Percentiles rank a stretch among this genome's conserved stretches.
phyloP scores from a whole-genome alignment of 306 rosid species.

The Ormosia semicastrata region DNA sequence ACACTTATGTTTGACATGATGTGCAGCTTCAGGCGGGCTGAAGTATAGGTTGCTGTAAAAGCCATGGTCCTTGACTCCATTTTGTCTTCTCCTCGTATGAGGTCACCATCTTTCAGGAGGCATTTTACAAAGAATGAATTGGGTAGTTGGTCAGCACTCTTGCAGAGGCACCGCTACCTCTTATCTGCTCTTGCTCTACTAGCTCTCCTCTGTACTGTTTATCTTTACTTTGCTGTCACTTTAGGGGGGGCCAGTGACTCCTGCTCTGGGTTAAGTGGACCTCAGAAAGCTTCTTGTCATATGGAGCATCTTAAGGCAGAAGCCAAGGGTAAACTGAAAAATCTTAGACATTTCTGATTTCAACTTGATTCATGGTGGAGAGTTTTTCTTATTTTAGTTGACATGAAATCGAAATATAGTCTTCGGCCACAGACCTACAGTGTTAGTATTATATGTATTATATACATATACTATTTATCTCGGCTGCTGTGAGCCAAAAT shows the following conservation, averaged over 20 bases:
- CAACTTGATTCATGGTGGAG: not conserved
- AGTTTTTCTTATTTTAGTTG: not conserved
- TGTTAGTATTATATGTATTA: not conserved
- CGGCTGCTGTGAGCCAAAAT: slow-evolving; percentile 9
- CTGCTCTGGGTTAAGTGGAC: slow-evolving; percentile 59
- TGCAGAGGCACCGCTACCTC: slow-evolving; percentile 71
- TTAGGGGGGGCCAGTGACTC: slow-evolving; percentile 46
- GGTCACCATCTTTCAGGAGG: slow-evolving; percentile 60
- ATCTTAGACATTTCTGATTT: slow-evolving; percentile 37
- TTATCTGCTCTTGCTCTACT: slow-evolving; percentile 59
- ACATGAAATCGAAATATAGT: slow-evolving; percentile 20
- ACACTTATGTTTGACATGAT: not conserved
- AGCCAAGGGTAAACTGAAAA: slow-evolving; percentile 54
- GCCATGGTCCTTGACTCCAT: slow-evolving; percentile 63
- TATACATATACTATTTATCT: not conserved
- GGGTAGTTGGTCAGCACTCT: slow-evolving; percentile 70
- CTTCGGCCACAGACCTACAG: not conserved
- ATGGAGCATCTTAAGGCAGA: slow-evolving; percentile 54
- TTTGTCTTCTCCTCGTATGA: slow-evolving; percentile 63
- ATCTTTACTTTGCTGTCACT: slow-evolving; percentile 83
- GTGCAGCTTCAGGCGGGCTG: slow-evolving; percentile 41
- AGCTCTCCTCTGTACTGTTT: slow-evolving; percentile 67
- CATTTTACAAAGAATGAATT: slow-evolving; percentile 58
- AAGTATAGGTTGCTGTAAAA: slow-evolving; percentile 27
- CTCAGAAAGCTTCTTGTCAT: slow-evolving; percentile 61